Evolutionary conservation across 176 grass and related monocot species (phyloP).

Genomic region (Oryza glaberrima): DNA sequence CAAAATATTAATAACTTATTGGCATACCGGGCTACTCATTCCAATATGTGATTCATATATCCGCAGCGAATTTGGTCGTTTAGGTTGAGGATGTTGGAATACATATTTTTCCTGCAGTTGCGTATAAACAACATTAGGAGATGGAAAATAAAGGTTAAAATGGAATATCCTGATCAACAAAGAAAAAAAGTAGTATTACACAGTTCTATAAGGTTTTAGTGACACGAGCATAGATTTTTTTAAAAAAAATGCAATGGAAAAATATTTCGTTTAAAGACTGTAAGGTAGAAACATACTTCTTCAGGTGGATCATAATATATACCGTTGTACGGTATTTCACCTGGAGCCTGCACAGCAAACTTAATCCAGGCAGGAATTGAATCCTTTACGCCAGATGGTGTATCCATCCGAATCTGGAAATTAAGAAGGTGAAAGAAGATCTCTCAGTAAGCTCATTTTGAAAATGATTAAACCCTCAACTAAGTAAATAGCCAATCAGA

Average conservation of each 20-base stretch:
- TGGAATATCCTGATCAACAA: constrained; percentile 1
- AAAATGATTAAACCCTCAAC: constrained; percentile 8
- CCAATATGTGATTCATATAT: constrained; percentile 97
- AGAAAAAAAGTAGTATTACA: background rate
- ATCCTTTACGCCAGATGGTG: constrained; percentile 91
- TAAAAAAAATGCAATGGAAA: constrained; percentile 42
- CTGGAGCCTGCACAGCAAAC: constrained; percentile 79
- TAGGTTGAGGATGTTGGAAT: constrained; percentile 90
- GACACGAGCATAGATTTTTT: background rate
- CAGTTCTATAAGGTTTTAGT: constrained; percentile 23
- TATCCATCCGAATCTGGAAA: constrained; percentile 92
- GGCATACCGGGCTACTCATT: constrained; percentile 92
- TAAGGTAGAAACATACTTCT: constrained; percentile 61
- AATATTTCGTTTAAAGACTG: constrained; percentile 50
- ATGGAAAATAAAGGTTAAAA: constrained; percentile 16
- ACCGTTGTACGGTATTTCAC: constrained; percentile 89
- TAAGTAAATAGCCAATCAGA: constrained; percentile 8
- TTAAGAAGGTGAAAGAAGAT: background rate
- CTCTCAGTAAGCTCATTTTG: constrained; percentile 9
- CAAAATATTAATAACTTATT: constrained; percentile 3
- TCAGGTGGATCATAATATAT: constrained; percentile 97
- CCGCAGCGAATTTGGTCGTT: constrained; percentile 80
- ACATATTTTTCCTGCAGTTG: constrained; percentile 82
- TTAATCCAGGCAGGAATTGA: constrained; percentile 99
- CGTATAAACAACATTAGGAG: constrained; percentile 33